Conservation (phyloP, 2,329 filamentous ascomycete genomes). For the Colletotrichum sp. region DNA sequence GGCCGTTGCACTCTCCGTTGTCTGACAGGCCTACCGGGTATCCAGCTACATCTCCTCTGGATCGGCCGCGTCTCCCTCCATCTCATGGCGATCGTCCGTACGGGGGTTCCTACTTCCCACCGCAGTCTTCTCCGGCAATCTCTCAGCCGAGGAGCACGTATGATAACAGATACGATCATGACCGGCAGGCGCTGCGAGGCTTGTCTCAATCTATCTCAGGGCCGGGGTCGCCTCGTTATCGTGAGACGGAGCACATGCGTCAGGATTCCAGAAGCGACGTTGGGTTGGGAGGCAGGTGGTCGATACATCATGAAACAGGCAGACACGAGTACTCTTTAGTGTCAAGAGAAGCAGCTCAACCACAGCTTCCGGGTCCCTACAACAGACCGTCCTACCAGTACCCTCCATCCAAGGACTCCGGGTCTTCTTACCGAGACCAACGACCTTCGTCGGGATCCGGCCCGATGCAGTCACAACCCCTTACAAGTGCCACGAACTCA, state of each 20-base stretch:
- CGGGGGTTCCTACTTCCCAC: slow-evolving; percentile 52
- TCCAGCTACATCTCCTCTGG: slow-evolving; percentile 50
- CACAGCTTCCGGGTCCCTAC: slow-evolving; percentile 35
- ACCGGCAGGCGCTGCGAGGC: slow-evolving; percentile 37
- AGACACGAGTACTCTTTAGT: slow-evolving; percentile 52
- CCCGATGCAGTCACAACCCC: slow-evolving; percentile 31
- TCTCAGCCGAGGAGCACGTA: slow-evolving; percentile 52
- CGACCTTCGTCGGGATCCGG: slow-evolving; percentile 25
- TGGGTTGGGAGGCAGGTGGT: slow-evolving; percentile 41
- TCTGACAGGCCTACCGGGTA: slow-evolving; percentile 51
- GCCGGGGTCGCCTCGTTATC: slow-evolving; percentile 49
- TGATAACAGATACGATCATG: slow-evolving; percentile 50
- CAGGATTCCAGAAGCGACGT: slow-evolving; percentile 40
- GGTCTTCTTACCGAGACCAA: slow-evolving; percentile 30
- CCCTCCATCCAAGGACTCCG: slow-evolving; percentile 38
- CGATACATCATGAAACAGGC: slow-evolving; percentile 42
- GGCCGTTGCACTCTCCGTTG: slow-evolving; percentile 50
- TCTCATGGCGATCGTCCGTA: slow-evolving; percentile 40
- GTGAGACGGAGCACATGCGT: slow-evolving; percentile 41
- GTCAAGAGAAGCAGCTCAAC: slow-evolving; percentile 40
- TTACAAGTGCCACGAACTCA: slow-evolving; percentile 33
- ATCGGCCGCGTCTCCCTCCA: slow-evolving; percentile 48
- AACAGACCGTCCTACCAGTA: slow-evolving; percentile 41
- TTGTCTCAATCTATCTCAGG: slow-evolving; percentile 42
- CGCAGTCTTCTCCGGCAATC: slow-evolving; percentile 39